Evolutionary conservation across 1,284 basidiomycete genomes (phyloP).

Genomic region (Grifola frondosa): DNA sequence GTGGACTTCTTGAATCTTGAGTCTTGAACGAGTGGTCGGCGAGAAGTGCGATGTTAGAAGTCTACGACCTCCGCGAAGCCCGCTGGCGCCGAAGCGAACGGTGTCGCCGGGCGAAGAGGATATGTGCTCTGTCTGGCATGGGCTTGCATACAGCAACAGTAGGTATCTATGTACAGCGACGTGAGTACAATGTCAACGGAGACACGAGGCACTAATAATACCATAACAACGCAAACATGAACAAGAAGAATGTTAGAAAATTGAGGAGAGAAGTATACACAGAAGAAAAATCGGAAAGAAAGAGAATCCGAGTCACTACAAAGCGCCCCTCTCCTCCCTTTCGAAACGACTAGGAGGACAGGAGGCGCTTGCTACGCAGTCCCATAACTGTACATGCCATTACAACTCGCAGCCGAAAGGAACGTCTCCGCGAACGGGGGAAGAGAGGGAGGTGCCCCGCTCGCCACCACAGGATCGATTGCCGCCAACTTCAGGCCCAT

Average conservation of each 20-base stretch:
- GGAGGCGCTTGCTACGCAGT: conserved; percentile 17
- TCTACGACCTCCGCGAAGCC: too few species aligned
- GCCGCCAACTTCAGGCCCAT: conserved; percentile 7
- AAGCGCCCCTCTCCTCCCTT: conserved; percentile 25
- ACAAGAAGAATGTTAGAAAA: neutral
- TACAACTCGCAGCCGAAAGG: conserved; percentile 6
- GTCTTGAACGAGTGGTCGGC: too few species aligned
- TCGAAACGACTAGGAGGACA: conserved; percentile 28
- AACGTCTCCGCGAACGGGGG: conserved; percentile 21
- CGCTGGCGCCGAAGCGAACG: too few species aligned
- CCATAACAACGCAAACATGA: too few species aligned
- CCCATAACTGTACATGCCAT: conserved; percentile 14
- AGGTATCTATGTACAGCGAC: conserved; percentile 18
- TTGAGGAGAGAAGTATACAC: conserved; percentile 1
- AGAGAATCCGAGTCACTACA: conserved; percentile 19
- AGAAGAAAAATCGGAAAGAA: conserved; percentile 9
- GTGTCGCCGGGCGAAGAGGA: too few species aligned
- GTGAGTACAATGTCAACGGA: conserved; percentile 17
- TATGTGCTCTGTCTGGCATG: too few species aligned
- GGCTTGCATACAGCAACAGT: conserved; percentile 10
- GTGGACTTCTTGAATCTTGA: too few species aligned
- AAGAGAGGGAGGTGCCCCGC: conserved; percentile 5
- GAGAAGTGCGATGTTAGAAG: too few species aligned
- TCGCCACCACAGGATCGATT: conserved; percentile 7
- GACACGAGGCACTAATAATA: conserved; percentile 3